Evolutionary conservation across 2,329 filamentous ascomycete genomes (phyloP), one percentile per base, ranked within the genome.

Genomic region (Thelonectria rubi): DNA sequence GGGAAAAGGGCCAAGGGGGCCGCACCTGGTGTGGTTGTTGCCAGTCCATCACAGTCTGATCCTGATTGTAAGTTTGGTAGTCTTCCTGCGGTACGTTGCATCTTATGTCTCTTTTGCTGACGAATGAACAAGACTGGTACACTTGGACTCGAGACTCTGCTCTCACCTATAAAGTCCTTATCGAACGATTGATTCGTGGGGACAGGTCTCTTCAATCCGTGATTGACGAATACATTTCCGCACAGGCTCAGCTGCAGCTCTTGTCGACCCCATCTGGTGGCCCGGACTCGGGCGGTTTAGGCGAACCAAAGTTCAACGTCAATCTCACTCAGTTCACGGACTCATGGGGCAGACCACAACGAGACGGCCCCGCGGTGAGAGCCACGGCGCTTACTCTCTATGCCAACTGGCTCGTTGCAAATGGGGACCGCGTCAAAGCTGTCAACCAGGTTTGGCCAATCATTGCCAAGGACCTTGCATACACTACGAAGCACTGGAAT

Each of bases 91-190:
- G n/a, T 11, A 12, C 6, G 9, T 39, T 34, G 6, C n/a, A n/a
- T 8, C 15, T 34, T 42, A n/a, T 20, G 15, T 21, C 17, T 8
- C 1, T 8, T 39, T 57, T 2, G 54, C 20, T 48, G 0, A 3
- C 1, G 65, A 87, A 84, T 86, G 71, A 74, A 42, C 39, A 42
- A 91, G 89, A 93, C 74, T 93, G 84, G 75, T 93, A 87, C 72
- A 92, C 89, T 0, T 94, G 91, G 91, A 92, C 88, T 4, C 81
- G 91, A 65, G 91, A 94, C 74, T 84, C 89, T 2, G 89, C 88
- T n/a, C 80, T 93, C 52, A 86, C 86, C 1, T 85, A 89, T 78
- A 92, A 91, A 76, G 80, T 81, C 18, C 76, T 93, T 11, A 79
- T 90, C 3, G 91, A 93, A 68, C 79, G 84, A 10, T 88, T 92